Evolutionary conservation across 1,284 basidiomycete species (phyloP).

Genomic region (Cutaneotrichosporon spelunceum): DNA sequence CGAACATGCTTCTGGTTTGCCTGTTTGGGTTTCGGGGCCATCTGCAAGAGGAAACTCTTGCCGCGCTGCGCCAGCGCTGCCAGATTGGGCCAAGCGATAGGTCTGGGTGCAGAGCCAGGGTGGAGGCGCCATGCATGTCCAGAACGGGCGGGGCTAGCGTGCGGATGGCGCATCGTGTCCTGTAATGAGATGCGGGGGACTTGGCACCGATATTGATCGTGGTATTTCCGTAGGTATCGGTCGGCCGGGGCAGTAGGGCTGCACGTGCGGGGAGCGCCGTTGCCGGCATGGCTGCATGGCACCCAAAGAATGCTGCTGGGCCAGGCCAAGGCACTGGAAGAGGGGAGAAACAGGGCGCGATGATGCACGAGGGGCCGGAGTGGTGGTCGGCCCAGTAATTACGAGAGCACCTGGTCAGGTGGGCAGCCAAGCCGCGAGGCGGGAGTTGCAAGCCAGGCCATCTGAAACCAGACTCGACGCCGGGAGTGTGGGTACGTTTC

Average conservation of each 20-base stretch:
- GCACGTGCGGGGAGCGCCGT: too few relatives aligned
- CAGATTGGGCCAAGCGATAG: not conserved
- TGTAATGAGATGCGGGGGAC: too few relatives aligned
- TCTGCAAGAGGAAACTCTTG: not conserved
- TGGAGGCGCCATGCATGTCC: not conserved
- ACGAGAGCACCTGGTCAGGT: not conserved
- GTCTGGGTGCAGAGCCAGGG: not conserved
- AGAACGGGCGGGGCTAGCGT: not conserved
- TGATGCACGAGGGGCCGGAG: not conserved
- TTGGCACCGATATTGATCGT: too few relatives aligned
- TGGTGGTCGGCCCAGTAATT: not conserved
- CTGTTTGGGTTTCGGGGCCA: not conserved
- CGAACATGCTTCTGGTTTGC: not conserved
- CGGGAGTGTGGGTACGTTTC: not conserved
- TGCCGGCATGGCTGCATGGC: too few relatives aligned
- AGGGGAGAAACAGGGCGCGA: not conserved
- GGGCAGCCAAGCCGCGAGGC: not conserved
- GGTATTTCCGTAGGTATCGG: too few relatives aligned
- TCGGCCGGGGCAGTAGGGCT: too few relatives aligned
- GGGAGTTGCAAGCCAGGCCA: not conserved
- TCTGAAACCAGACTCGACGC: not conserved
- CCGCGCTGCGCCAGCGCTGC: not conserved
- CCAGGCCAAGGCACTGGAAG: too few relatives aligned
- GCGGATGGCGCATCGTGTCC: not conserved
- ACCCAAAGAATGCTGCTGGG: not conserved